These are phyloP conservation scores for Suhomyces guaymorum DNA, from an alignment of 1,139 yeast species.

Conservation along the genomic window DNA sequence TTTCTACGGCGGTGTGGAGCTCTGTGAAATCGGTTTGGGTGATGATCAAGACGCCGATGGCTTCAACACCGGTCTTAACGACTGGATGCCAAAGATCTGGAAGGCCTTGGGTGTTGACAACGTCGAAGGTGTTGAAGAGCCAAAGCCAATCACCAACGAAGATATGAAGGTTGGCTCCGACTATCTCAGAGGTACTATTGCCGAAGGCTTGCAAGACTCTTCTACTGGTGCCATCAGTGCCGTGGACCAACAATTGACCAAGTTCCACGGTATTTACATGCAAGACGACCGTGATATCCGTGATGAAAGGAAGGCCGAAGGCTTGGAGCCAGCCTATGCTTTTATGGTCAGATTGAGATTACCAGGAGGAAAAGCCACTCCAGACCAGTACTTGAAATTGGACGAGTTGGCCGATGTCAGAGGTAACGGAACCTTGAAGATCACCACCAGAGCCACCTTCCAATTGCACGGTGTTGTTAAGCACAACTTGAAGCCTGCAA, in stretches of 20 bases:
- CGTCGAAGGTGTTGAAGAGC: slow-evolving; percentile 86
- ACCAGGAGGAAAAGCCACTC: slow-evolving; percentile 91
- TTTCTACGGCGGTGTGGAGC: slow-evolving; percentile 70
- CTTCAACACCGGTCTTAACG: slow-evolving; percentile 81
- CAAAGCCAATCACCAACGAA: slow-evolving; percentile 93
- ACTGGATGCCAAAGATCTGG: slow-evolving; percentile 88
- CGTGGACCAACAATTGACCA: slow-evolving; percentile 91
- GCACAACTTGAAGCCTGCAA: slow-evolving; percentile 84
- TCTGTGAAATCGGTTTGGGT: slow-evolving; percentile 82
- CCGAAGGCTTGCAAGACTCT: slow-evolving; percentile 76
- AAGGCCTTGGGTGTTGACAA: slow-evolving; percentile 84
- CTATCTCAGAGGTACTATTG: slow-evolving; percentile 91
- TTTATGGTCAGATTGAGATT: slow-evolving; percentile 96
- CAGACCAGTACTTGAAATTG: slow-evolving; percentile 83
- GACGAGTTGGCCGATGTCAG: slow-evolving; percentile 79
- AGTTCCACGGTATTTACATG: slow-evolving; percentile 98
- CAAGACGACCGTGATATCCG: slow-evolving; percentile 97
- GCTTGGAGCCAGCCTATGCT: slow-evolving; percentile 91
- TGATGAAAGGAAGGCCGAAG: slow-evolving; percentile 88
- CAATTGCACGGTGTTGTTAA: slow-evolving; percentile 95
- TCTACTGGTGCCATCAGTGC: slow-evolving; percentile 92
- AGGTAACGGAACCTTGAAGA: slow-evolving; percentile 92
- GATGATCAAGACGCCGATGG: slow-evolving; percentile 99
- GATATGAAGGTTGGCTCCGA: slow-evolving; percentile 89
- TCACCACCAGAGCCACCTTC: slow-evolving; percentile 96